Base-by-base conservation (phyloP, 139 green algal genomes). In the Medakamo hakoo region DNA sequence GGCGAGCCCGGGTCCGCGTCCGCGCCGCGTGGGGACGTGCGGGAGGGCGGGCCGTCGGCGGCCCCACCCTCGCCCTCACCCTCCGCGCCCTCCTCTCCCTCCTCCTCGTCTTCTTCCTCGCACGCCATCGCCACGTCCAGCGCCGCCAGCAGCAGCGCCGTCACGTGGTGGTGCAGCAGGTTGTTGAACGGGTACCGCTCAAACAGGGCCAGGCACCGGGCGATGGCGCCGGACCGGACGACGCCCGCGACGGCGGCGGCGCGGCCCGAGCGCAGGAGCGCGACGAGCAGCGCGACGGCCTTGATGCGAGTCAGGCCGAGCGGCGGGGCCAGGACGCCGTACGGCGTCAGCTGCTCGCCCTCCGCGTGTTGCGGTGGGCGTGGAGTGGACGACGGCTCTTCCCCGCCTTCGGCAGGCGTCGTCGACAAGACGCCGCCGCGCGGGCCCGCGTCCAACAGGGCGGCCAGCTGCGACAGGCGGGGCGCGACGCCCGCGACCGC, bases 101-200 rank as follows among this genome's bases (percentile, higher is more conserved):
- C n/a, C n/a, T n/a, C n/a, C n/a, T n/a, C n/a, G n/a, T n/a, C n/a
- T n/a, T n/a, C n/a, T n/a, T n/a, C n/a, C n/a, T n/a, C n/a, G n/a
- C n/a, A n/a, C n/a, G n/a, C n/a, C n/a, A n/a, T n/a, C n/a, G n/a
- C n/a, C n/a, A 23, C 20, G 24, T 74, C 72, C 22, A 78, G 59
- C 1, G 72, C 67, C n/a, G 29, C 63, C 21, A 64, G 22, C 2
- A 95, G n/a, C 65, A 95, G 66, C 2, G 60, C 59, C 1, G 69
- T 65, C 19, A 90, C 82, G 29, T 80, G 76, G 63, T 84, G 80
- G 68, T 96, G 88, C 67, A 96, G 72, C 48, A 87, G 72, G 71
- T 90, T 93, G 76, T 96, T 93, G 83, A 96, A 95, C 28, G 88
- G 88, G 69, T 85, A 90, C 19, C 59, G 57, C 55, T 76, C 60